phyloP scores from a whole-genome alignment of 306 rosid genomes.

The Prosopis cineraria region DNA sequence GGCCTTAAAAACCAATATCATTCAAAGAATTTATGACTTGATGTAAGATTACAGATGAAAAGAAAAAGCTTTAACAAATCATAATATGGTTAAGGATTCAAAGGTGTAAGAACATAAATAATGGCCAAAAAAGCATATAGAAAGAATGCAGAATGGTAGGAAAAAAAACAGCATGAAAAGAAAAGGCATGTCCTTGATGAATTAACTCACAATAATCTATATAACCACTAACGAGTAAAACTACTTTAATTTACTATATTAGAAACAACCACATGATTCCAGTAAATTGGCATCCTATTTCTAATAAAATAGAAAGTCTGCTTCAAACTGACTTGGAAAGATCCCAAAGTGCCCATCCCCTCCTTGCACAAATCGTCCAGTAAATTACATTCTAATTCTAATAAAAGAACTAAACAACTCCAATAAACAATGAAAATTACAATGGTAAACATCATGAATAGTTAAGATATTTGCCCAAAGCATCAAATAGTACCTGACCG shows the following conservation, averaged over 20 bases:
- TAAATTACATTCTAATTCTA: not conserved
- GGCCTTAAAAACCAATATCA: not conserved
- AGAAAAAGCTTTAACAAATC: not conserved
- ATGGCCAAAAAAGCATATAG: not conserved
- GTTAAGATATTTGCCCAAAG: not conserved
- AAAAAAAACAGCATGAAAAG: not conserved
- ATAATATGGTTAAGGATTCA: not conserved
- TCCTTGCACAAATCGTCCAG: conserved; percentile 5
- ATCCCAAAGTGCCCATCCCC: not conserved
- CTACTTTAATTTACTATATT: not conserved
- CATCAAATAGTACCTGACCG: conserved; percentile 53
- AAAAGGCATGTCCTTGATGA: not conserved
- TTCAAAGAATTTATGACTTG: not conserved
- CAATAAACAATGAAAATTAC: not conserved
- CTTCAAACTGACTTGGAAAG: not conserved
- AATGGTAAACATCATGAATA: not conserved
- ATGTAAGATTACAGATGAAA: not conserved
- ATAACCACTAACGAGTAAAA: not conserved
- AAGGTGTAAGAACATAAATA: not conserved
- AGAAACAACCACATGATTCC: not conserved
- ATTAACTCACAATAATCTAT: not conserved
- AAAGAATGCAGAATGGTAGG: not conserved
- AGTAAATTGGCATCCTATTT: conserved; percentile 1
- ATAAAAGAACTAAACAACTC: not conserved
- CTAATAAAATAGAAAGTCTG: conserved; percentile 4